phyloP scores from a whole-genome alignment of 805 yeast genomes.

The Candida ortonii region DNA sequence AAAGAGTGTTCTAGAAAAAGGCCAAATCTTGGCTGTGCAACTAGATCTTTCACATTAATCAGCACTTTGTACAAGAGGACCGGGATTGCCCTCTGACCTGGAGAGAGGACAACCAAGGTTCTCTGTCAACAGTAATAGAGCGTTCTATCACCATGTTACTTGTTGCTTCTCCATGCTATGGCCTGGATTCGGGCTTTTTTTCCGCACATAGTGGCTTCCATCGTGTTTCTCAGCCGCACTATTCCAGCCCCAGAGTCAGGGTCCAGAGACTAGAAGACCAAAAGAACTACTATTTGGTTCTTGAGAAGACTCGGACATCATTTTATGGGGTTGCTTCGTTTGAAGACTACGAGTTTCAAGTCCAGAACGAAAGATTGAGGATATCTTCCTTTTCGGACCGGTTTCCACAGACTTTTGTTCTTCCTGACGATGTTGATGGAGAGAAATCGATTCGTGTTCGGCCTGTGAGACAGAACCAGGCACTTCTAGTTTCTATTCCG shows the following conservation, averaged over 20 bases:
- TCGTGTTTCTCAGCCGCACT: too few species aligned
- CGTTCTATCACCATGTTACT: slow-evolving; percentile 23
- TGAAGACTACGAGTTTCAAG: slow-evolving; percentile 23
- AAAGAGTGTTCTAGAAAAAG: slow-evolving; percentile 11
- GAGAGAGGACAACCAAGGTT: too few species aligned
- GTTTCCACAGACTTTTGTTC: slow-evolving; percentile 17
- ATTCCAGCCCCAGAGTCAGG: slow-evolving; percentile 8
- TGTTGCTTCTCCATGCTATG: slow-evolving; percentile 16
- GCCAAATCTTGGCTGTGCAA: slow-evolving; percentile 10
- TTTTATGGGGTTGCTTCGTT: slow-evolving; percentile 13
- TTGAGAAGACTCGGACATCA: slow-evolving; percentile 18
- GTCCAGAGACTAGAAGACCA: slow-evolving; percentile 19
- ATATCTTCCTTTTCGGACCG: slow-evolving; percentile 24
- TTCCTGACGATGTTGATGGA: slow-evolving; percentile 27
- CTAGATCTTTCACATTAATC: too few species aligned
- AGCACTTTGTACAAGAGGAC: too few species aligned
- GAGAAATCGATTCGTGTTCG: slow-evolving; percentile 15
- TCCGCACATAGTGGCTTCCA: too few species aligned
- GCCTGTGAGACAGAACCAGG: slow-evolving; percentile 20
- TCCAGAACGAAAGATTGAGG: slow-evolving; percentile 15
- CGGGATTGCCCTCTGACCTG: too few species aligned
- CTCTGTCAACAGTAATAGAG: too few species aligned
- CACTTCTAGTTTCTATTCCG: slow-evolving; percentile 18
- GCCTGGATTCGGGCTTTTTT: slow-evolving; percentile 1
- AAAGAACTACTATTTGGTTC: slow-evolving; percentile 22